A percentile compares a stretch with the other conserved stretches of the same genome.
phyloP scores from a whole-genome alignment of 306 rosid genomes.

The Inga oerstediana region DNA sequence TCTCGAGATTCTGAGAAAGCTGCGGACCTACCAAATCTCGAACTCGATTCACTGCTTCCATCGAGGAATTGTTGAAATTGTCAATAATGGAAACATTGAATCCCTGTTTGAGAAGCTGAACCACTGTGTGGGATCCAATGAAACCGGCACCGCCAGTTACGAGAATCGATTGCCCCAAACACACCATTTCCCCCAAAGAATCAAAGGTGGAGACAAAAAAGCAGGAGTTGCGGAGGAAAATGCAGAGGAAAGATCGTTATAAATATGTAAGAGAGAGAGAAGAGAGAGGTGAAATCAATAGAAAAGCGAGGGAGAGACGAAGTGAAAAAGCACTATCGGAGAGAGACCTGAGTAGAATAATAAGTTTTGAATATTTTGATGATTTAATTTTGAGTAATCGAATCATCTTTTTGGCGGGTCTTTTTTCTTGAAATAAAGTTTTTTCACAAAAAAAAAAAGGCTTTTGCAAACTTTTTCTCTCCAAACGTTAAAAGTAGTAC shows the following conservation, averaged over 20 bases:
- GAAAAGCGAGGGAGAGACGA: slow-evolving; percentile 17
- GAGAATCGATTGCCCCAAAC: slow-evolving; percentile 48
- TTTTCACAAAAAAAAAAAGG: too few relatives aligned
- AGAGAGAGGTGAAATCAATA: neutral
- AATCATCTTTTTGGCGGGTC: neutral
- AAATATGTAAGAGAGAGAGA: neutral
- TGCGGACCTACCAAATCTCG: slow-evolving; percentile 60
- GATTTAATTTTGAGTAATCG: neutral
- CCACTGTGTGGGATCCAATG: slow-evolving; percentile 78
- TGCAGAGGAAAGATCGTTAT: neutral
- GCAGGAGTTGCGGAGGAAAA: neutral
- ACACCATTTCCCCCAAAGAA: slow-evolving; percentile 36
- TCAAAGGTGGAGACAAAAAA: neutral
- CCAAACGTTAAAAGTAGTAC: too few relatives aligned
- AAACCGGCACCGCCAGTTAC: slow-evolving; percentile 88
- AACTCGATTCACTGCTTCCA: slow-evolving; percentile 66
- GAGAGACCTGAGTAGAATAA: slow-evolving; percentile 5
- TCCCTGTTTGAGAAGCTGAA: slow-evolving; percentile 69
- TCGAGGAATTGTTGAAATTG: slow-evolving; percentile 64
- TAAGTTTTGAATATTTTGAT: neutral
- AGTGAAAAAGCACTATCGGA: neutral
- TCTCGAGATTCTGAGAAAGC: slow-evolving; percentile 62
- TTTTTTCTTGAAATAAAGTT: neutral
- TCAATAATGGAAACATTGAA: slow-evolving; percentile 62
- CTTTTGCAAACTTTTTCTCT: neutral